Evolutionary conservation across 805 yeast species (phyloP).

Genomic region (Brettanomyces naardenensis): DNA sequence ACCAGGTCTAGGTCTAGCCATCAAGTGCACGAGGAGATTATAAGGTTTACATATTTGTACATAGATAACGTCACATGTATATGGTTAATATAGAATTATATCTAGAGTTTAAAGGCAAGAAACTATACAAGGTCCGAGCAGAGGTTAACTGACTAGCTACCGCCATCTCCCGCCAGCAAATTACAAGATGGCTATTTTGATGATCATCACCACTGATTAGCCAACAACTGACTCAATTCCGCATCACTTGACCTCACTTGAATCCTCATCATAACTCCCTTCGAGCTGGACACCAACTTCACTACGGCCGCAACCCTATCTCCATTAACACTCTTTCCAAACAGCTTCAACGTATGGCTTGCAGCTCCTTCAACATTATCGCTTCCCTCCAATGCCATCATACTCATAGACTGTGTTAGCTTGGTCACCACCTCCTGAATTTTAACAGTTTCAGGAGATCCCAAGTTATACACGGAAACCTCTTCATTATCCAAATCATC

Average conservation of each 20-base stretch:
- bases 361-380: conserved; percentile 52
- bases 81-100: too few species aligned
- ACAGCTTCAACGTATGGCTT: conserved; percentile 70
- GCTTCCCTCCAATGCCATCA: conserved; percentile 69
- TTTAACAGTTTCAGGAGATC: conserved; percentile 30
- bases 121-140: background rate
- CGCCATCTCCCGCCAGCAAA: too few species aligned
- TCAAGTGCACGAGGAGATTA: too few species aligned
- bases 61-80: too few species aligned
- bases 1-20: too few species aligned
- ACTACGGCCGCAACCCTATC: conserved; percentile 42
- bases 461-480: conserved; percentile 60
- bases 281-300: conserved; percentile 42
- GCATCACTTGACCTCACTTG: conserved; percentile 50
- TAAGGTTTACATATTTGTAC: too few species aligned
- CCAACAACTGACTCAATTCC: conserved; percentile 42
- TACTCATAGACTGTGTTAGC: conserved; percentile 44
- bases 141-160: too few species aligned
- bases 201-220: conserved; percentile 35
- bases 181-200: background rate
- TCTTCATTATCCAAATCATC: conserved; percentile 63
- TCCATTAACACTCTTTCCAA: conserved; percentile 66
- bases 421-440: conserved; percentile 51
- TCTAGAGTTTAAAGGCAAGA: too few species aligned
- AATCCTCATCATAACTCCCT: conserved; percentile 45